phyloP scores from a whole-genome alignment of 768 basidiomycete species.

The Hydnomerulius pinastri region DNA sequence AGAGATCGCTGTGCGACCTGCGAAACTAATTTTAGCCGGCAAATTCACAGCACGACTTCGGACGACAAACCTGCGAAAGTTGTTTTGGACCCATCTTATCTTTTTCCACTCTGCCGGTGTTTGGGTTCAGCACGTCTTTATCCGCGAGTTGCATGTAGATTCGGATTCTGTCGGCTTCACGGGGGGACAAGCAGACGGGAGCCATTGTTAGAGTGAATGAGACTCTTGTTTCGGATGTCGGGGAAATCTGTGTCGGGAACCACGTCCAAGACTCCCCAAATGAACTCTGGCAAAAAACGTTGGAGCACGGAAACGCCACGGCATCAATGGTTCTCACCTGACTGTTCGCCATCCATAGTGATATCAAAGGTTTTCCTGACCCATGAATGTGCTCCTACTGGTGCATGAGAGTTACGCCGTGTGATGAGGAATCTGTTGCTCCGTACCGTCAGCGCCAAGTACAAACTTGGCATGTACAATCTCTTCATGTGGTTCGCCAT shows the following conservation, averaged over 20 bases:
- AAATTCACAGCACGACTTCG: neutral
- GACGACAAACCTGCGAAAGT: conserved; percentile 46
- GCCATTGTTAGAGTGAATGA: conserved; percentile 62
- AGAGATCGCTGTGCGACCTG: conserved; percentile 56
- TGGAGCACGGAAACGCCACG: conserved; percentile 17
- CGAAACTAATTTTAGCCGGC: neutral
- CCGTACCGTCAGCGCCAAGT: conserved; percentile 26
- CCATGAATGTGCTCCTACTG: conserved; percentile 38
- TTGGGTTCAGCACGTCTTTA: conserved; percentile 41
- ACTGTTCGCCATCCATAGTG: conserved; percentile 42
- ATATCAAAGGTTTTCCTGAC: conserved; percentile 41
- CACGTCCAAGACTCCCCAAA: conserved; percentile 79
- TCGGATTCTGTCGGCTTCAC: conserved; percentile 61
- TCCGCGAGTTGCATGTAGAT: conserved; percentile 66
- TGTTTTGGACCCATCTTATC: conserved; percentile 45
- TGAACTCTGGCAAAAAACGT: conserved; percentile 41
- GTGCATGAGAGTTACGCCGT: neutral
- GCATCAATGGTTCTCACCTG: conserved; percentile 23
- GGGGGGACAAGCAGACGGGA: conserved; percentile 70
- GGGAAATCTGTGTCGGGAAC: conserved; percentile 67
- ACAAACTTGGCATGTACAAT: conserved; percentile 24
- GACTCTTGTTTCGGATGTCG: conserved; percentile 60
- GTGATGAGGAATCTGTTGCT: neutral
- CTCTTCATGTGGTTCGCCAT: conserved; percentile 27
- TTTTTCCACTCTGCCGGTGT: conserved; percentile 51